These are phyloP conservation scores for Quercus engelmannii DNA, from an alignment of 306 rosid genomes.

Conservation along the genomic window DNA sequence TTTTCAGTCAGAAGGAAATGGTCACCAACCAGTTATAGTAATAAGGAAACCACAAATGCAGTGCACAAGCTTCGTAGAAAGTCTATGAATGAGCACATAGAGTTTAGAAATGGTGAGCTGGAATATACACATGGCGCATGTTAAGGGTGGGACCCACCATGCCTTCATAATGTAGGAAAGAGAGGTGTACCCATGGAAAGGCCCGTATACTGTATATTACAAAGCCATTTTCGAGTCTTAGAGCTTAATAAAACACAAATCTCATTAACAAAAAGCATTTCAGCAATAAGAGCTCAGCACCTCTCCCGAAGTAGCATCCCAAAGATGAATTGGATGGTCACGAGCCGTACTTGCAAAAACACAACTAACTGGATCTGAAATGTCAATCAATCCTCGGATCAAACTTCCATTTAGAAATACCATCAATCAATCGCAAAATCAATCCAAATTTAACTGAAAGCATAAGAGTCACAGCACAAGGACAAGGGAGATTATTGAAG, in stretches of 20 bases:
- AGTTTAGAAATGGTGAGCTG: background rate
- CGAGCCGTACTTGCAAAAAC: conserved; percentile 89
- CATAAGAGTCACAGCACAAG: background rate
- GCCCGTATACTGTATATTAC: background rate
- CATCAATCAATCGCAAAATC: background rate
- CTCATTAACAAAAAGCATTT: background rate
- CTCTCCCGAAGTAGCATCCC: conserved; percentile 95
- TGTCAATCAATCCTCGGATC: conserved; percentile 19
- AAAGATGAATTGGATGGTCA: conserved; percentile 95
- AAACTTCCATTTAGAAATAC: conserved; percentile 8
- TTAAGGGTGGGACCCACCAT: background rate
- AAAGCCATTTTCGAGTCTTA: background rate
- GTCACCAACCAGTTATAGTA: conserved; percentile 21
- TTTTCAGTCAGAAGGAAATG: conserved; percentile 19
- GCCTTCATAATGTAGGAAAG: background rate
- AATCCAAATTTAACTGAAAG: background rate
- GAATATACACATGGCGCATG: background rate
- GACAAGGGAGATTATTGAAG: conserved; percentile 12
- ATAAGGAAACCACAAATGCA: conserved; percentile 8
- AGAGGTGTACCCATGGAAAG: background rate
- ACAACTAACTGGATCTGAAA: conserved; percentile 74
- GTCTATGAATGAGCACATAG: background rate
- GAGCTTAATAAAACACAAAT: background rate
- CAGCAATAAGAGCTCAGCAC: conserved; percentile 32
- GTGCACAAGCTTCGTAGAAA: background rate